Evolutionary conservation across 768 basidiomycete species (phyloP), one percentile per base, ranked within the genome.

Genomic region (Favolaschia claudopus): DNA sequence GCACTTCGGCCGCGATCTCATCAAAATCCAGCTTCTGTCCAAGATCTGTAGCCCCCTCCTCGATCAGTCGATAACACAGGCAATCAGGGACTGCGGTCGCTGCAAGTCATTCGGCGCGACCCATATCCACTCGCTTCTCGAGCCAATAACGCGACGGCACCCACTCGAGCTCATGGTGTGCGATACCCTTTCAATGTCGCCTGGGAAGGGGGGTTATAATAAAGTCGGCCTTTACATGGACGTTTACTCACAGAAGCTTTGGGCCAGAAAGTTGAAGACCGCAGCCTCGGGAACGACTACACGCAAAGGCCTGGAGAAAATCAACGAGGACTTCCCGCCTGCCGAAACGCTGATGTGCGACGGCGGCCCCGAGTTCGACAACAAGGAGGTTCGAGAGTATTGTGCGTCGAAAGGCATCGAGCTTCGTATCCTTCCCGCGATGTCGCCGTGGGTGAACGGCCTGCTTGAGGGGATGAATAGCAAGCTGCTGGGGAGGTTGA

Each of bases 1-100:
- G 0, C 78, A 79, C 58, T 77, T 70, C 60, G 68, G 70, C 7
- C 42, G 72, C 4, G 77, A 79, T 53, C 9, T 42, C 2, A 65
- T 77, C 55, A 77, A 77, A 39, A 59, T 64, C 0, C 34, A 31
- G 1, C 47, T 79, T 1, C 24, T 71, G 24, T 75, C 76, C 42
- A 40, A 24, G 10, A 63, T 69, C 15, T 56, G 44, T 29, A 71
- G 70, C 59, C 74, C 76, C 1, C 45, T 52, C 4, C 64, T 76
- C 19, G 70, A 73, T 55, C 43, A 55, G 12, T 61, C 64, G 2
- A 72, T 76, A 29, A 42, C 66, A 1, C 17, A 56, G 8, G 69
- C 60, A 0, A 72, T 72, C 10, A 63, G 40, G 22, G 64, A 70
- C 40, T 74, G 73, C 54, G 55, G 48, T 4, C 29, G 36, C 4